These are phyloP conservation scores for Saitozyma sp. DNA, from an alignment of 768 basidiomycete genomes.

Conservation along the genomic window DNA sequence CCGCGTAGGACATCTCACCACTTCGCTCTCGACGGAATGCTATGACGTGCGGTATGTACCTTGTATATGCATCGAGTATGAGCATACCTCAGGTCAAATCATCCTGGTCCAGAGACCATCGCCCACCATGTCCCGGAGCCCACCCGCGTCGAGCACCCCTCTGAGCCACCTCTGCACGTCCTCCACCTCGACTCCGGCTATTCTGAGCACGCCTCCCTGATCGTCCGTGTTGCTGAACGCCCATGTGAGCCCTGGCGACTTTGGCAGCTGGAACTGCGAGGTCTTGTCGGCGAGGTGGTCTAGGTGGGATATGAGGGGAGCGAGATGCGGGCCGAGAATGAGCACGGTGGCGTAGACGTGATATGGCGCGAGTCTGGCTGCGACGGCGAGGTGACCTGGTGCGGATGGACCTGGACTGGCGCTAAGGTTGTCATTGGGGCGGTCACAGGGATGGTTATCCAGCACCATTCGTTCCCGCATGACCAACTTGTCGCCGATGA, in stretches of 20 bases:
- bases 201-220: conserved; percentile 65
- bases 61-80: too few species aligned
- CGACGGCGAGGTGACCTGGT: conserved; percentile 55
- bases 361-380: conserved; percentile 71
- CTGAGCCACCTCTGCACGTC: conserved; percentile 70
- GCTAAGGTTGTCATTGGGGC: not conserved
- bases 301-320: conserved; percentile 59
- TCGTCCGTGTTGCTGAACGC: conserved; percentile 65
- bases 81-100: conserved; percentile 17
- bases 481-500: conserved; percentile 64
- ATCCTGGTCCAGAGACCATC: conserved; percentile 48
- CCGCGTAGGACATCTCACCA: too few species aligned
- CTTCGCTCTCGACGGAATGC: too few species aligned
- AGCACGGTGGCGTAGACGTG: conserved; percentile 86
- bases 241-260: conserved; percentile 74
- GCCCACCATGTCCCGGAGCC: conserved; percentile 38
- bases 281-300: conserved; percentile 59
- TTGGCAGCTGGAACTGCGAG: conserved; percentile 62
- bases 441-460: conserved; percentile 53
- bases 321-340: conserved; percentile 69
- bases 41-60: too few species aligned
- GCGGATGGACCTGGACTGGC: conserved; percentile 16
- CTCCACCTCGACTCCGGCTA: conserved; percentile 76
- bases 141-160: conserved; percentile 55
- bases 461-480: conserved; percentile 78